Base-by-base conservation (phyloP, 345 rosid species). In the Microcos paniculata region DNA sequence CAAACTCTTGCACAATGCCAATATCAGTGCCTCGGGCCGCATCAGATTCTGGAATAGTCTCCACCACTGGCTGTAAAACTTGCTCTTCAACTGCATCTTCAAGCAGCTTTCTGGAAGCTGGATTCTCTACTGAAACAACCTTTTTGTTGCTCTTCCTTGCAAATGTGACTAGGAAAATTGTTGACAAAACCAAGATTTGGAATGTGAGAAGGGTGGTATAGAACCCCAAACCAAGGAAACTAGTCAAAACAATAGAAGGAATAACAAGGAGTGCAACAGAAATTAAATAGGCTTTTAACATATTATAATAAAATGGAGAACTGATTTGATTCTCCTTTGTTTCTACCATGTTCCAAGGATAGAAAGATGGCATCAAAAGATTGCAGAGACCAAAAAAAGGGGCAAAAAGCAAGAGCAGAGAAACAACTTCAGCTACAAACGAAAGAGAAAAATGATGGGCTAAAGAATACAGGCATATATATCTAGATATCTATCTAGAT, bases 101-200 rank as follows among this genome's bases (percentile, higher is more conserved):
- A 35, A 13, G 46, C 21, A n/a, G 30, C 52, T 40, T 62, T 33
- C 40, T 70, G 63, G n/a, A 59, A 15, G 0, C 53, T 61, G 72
- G 59, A 56, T 69, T 73, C 30, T 64, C 59, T 68, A 12, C 72
- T 1, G n/a, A 26, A 28, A 28, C n/a, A 15, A 18, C 79, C 62
- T 62, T 82, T 59, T n/a, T 35, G 40, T 35, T 35, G 40, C 72
- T 62, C 14, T 72, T 81, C 72, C 76, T 85, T 66, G 82, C 75
- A 59, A 80, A 45, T 26, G 15, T 63, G 49, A 74, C 26, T 12
- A 79, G 62, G 76, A 83, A 72, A 79, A 80, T 45, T 24, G 88
- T 78, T 24, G 85, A 82, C 19, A 85, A 73, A 79, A 80, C 55
- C 85, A 87, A 43, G 85, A 86, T 55, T 70, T 86, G 63, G 30